Conservation (phyloP, 495 filamentous ascomycete genomes). For the Annulohypoxylon moriforme region DNA sequence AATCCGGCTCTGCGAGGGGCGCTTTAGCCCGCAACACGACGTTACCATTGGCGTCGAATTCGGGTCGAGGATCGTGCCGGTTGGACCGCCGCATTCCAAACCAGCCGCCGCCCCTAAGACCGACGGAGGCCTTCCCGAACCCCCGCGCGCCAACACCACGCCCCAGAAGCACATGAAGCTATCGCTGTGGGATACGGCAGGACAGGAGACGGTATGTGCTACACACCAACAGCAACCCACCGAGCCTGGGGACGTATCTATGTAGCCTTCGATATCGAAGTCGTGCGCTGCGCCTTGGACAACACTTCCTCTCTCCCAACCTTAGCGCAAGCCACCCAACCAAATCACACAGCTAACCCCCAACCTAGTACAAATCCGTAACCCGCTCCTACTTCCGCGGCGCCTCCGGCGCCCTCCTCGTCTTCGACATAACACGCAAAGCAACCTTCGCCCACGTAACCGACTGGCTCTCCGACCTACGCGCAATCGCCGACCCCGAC, state of each 20-base stretch:
- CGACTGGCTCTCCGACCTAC: conserved; percentile 91
- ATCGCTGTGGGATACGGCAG: conserved; percentile 92
- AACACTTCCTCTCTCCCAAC: background rate
- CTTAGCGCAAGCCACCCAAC: conserved; percentile 1
- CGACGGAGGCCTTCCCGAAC: conserved; percentile 53
- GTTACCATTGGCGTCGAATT: conserved; percentile 99
- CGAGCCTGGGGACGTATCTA: background rate
- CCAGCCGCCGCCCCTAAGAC: conserved; percentile 45
- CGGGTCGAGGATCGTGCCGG: conserved; percentile 91
- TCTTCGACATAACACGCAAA: conserved; percentile 91
- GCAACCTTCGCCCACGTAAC: conserved; percentile 87
- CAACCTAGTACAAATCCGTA: conserved; percentile 79
- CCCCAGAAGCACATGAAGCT: conserved; percentile 81
- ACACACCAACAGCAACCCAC: background rate
- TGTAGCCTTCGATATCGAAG: background rate
- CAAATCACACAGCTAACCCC: conserved; percentile 1
- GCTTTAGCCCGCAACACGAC: conserved; percentile 91
- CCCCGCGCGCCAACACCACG: conserved; percentile 42
- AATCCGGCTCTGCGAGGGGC: conserved; percentile 95
- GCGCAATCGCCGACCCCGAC: conserved; percentile 90
- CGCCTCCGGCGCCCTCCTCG: conserved; percentile 88
- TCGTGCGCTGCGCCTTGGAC: background rate
- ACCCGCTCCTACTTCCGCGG: conserved; percentile 96
- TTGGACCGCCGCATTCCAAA: conserved; percentile 77
- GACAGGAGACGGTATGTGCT: conserved; percentile 78